phyloP scores from a whole-genome alignment of 805 yeast genomes.

The Millerozyma miso region DNA sequence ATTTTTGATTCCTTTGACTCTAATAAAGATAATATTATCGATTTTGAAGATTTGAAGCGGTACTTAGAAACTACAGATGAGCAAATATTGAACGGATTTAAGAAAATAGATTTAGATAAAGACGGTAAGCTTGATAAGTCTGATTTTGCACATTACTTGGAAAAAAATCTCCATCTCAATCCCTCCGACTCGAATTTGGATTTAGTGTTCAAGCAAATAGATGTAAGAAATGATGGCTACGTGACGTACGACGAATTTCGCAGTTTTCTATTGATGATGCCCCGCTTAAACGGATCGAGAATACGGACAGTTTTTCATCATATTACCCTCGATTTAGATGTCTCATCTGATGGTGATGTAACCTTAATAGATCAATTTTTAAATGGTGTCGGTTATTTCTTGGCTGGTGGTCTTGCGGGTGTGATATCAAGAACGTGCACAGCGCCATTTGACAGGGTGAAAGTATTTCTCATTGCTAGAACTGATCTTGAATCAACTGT shows the following conservation, averaged over 20 bases:
- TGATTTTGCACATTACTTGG: slow-evolving; percentile 67
- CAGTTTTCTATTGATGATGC: slow-evolving; percentile 76
- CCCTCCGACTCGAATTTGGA: slow-evolving; percentile 53
- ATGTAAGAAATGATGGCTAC: slow-evolving; percentile 54
- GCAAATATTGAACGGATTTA: slow-evolving; percentile 67
- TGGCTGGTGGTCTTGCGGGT: slow-evolving; percentile 95
- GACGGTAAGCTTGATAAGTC: slow-evolving; percentile 65
- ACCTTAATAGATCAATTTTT: slow-evolving; percentile 73
- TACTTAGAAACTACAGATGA: slow-evolving; percentile 66
- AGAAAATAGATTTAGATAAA: slow-evolving; percentile 60
- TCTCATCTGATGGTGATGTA: slow-evolving; percentile 90
- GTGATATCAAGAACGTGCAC: slow-evolving; percentile 95
- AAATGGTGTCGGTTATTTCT: slow-evolving; percentile 83
- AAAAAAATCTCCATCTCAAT: slow-evolving; percentile 45
- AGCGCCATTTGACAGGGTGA: slow-evolving; percentile 94
- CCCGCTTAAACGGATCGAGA: slow-evolving; percentile 72
- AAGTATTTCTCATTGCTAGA: slow-evolving; percentile 89
- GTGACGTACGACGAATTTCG: slow-evolving; percentile 85
- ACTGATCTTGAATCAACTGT: slow-evolving; percentile 74
- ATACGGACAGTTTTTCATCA: slow-evolving; percentile 77
- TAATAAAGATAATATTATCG: slow-evolving; percentile 53
- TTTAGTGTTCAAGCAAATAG: slow-evolving; percentile 52
- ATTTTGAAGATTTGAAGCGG: slow-evolving; percentile 60
- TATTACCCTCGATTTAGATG: slow-evolving; percentile 72
- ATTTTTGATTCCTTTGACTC: slow-evolving; percentile 58